phyloP scores from a whole-genome alignment of 805 yeast species.

The Zygosaccharomyces kombuchaensis region DNA sequence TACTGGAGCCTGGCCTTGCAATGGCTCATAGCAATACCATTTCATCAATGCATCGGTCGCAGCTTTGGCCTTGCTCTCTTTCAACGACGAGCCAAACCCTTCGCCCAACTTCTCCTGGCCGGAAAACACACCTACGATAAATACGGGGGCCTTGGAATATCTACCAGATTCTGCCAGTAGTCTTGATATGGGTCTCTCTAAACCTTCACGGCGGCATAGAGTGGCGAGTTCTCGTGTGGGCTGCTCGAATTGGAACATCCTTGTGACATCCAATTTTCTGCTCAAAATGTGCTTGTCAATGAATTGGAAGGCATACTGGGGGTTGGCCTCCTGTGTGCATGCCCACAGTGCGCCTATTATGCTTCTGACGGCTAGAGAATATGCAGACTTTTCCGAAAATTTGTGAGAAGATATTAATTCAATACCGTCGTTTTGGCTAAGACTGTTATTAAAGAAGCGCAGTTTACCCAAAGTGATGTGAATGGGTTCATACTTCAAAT shows the following conservation, averaged over 20 bases:
- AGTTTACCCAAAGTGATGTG: constrained; percentile 66
- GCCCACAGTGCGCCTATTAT: constrained; percentile 79
- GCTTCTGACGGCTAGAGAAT: constrained; percentile 73
- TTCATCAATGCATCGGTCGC: constrained; percentile 85
- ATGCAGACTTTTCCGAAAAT: constrained; percentile 35
- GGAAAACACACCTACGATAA: constrained; percentile 84
- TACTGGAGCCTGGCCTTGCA: constrained; percentile 53
- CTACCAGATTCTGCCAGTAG: constrained; percentile 93
- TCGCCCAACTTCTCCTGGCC: constrained; percentile 85
- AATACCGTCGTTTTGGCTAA: constrained; percentile 47
- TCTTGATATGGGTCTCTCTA: constrained; percentile 73
- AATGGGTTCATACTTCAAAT: constrained; percentile 63
- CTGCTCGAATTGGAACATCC: constrained; percentile 73
- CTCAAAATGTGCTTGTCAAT: constrained; percentile 72
- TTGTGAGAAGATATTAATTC: constrained; percentile 39
- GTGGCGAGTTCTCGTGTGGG: constrained; percentile 82
- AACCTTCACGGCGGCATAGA: constrained; percentile 68
- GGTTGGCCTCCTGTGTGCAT: constrained; percentile 44
- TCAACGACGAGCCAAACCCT: constrained; percentile 86
- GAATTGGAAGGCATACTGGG: constrained; percentile 61
- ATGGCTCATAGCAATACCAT: constrained; percentile 88
- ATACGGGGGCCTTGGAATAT: constrained; percentile 74
- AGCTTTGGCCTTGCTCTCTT: constrained; percentile 89
- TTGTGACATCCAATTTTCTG: constrained; percentile 70
- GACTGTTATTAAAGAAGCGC: constrained; percentile 40